Base-by-base conservation (phyloP, 352 stramenopile genomes). In the Phytophthora macrochlamydospora region DNA sequence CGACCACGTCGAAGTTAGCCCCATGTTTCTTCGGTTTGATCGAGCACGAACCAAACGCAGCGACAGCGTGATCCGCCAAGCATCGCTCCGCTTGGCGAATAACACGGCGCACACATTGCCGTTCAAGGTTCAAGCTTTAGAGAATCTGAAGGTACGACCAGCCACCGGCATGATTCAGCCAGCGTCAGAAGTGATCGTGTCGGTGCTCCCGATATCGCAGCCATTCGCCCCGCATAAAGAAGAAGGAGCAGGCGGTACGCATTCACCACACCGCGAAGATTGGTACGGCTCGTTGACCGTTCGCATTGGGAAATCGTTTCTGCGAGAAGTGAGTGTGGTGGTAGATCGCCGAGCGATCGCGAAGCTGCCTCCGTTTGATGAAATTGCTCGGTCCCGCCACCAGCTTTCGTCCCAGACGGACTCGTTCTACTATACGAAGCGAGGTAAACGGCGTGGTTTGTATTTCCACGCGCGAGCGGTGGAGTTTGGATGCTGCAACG, bases 341-440 rank as follows among this genome's bases (percentile, higher is more conserved):
- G 69, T 91, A 18, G 74, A 81, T 58, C 62, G 59, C 29, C 67
- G 64, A 45, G 56, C 78, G 37, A 62, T 91, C 13, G 52, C 59
- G 29, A 53, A 54, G 29, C 59, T 94, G 35, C 84, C 86, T 2
- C 62, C 58, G 1, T 92, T 92, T 42, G 78, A 90, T 32, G 72
- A 89, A 31, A 79, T 87, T 32, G 84, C 81, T 18, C 83, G 86
- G 46, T 78, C 68, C 45, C 75, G 79, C 1, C 86, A 94, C 38
- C 71, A 81, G 4, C 70, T 94, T 28, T 91, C 79, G 30, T 80
- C 78, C 13, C 86, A 94, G 32, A 91, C 84, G 1, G 84, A 94
- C 65, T 89, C 86, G 7, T 94, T 93, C 67, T 94, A 94, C 67
- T 94, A 93, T 67, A 93, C 85, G 2, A 94, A 93, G 56, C 88